Evolutionary conservation across 2,329 filamentous ascomycete genomes (phyloP).

Genomic region (Hypoxylon sp.): DNA sequence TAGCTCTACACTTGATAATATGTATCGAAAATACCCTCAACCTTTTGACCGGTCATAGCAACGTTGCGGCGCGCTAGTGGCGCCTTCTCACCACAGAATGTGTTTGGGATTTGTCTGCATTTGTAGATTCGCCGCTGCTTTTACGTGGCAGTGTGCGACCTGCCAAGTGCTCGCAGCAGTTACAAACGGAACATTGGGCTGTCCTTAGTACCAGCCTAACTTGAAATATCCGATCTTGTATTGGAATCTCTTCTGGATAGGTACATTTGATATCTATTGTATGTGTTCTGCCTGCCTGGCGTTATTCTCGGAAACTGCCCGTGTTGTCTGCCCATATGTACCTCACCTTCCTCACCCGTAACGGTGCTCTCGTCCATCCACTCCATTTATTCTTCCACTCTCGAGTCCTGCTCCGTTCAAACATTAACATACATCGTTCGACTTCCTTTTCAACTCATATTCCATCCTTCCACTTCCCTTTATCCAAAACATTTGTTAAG

Average conservation of each 20-base stretch:
- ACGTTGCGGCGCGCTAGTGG: not conserved
- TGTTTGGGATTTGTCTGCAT: not conserved
- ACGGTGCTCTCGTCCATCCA: not conserved
- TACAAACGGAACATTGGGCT: not conserved
- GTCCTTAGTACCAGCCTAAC: not conserved
- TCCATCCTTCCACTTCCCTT: not conserved
- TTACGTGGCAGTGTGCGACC: not conserved
- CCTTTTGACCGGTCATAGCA: not conserved
- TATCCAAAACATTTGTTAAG: not conserved
- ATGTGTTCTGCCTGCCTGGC: not conserved
- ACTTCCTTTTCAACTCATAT: not conserved
- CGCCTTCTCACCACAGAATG: not conserved
- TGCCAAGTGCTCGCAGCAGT: not conserved
- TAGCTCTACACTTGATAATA: no score
- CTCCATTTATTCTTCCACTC: not conserved
- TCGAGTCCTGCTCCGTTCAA: not conserved
- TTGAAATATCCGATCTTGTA: no score
- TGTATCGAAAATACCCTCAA: no score
- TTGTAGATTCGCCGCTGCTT: no score
- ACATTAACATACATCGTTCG: not conserved
- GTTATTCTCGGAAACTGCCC: not conserved
- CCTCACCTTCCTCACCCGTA: not conserved
- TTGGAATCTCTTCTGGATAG: no score
- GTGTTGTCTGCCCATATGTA: not conserved
- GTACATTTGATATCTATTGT: not conserved